Percentiles rank a stretch among this genome's conserved stretches.
Evolutionary conservation across 306 rosid genomes (phyloP).

Genomic region (Abrus pulchellus): DNA sequence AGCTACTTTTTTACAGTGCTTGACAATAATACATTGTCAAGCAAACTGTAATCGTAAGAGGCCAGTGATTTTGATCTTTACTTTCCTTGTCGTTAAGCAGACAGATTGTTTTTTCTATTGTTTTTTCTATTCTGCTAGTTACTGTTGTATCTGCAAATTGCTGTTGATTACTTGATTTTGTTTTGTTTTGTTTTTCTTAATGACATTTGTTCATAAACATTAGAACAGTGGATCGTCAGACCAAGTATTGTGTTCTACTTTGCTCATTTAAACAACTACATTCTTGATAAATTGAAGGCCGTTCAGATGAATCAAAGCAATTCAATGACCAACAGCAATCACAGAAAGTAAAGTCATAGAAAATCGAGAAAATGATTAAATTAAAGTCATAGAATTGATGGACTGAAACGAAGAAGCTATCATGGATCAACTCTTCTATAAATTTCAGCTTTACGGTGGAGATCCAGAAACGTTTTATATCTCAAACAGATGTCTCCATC

Average conservation of each 20-base stretch:
- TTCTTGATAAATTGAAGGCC: conserved; percentile 42
- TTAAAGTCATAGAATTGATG: conserved; percentile 23
- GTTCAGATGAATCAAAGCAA: conserved; percentile 38
- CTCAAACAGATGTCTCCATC: conserved; percentile 18
- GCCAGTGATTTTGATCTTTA: conserved; percentile 36
- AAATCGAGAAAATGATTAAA: neutral
- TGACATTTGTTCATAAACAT: neutral
- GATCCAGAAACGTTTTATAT: neutral
- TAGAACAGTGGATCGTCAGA: conserved; percentile 32
- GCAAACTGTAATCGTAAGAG: conserved; percentile 71
- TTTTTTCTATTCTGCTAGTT: conserved; percentile 34
- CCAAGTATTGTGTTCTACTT: conserved; percentile 20
- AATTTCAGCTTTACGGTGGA: conserved; percentile 13
- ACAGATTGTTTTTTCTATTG: conserved; percentile 22
- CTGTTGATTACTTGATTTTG: neutral
- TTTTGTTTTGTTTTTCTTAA: conserved; percentile 17
- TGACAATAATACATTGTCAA: conserved; percentile 78
- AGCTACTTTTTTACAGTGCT: conserved; percentile 85
- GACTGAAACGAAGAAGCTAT: conserved; percentile 20
- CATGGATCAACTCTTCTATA: neutral
- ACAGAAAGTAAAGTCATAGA: conserved; percentile 17
- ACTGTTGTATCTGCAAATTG: neutral
- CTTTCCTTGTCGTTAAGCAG: conserved; percentile 24
- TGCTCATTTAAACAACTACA: conserved; percentile 9
- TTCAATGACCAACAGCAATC: neutral